A percentile compares a stretch with the other conserved stretches of the same genome.
Evolutionary conservation across 2,329 filamentous ascomycete genomes (phyloP).

Genomic region (Trichophyton benhamiae): DNA sequence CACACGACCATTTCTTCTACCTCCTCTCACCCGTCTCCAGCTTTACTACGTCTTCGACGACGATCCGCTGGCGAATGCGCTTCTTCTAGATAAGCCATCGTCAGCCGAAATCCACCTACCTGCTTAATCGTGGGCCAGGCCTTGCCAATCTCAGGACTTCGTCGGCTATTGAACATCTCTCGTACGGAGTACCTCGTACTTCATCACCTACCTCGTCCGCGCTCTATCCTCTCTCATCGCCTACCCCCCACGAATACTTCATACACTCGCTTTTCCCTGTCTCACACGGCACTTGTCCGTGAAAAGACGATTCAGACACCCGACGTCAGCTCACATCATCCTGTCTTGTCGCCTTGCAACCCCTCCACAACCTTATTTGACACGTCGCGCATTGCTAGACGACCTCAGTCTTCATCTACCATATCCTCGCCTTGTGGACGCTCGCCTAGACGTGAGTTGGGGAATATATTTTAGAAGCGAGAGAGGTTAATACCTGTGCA

Average conservation of each 20-base stretch:
- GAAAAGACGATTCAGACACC: not conserved
- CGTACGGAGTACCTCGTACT: not conserved
- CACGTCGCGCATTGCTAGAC: not conserved
- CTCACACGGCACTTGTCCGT: not conserved
- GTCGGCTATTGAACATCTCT: not conserved
- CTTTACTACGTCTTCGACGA: not conserved
- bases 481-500: not conserved
- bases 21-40: not conserved
- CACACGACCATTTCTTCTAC: not conserved
- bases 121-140: not conserved
- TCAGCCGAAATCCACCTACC: not conserved
- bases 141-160: not conserved
- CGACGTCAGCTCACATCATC: not conserved
- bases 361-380: constrained; percentile 1
- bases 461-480: not conserved
- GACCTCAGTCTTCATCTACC: not conserved
- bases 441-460: not conserved
- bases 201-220: not conserved
- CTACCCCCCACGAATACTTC: not conserved
- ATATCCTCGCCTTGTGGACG: not conserved
- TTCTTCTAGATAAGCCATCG: not conserved
- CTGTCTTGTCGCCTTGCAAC: not conserved
- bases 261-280: not conserved
- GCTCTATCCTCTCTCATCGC: not conserved
- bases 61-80: not conserved